Evolutionary conservation across 1,284 basidiomycete species (phyloP).

Genomic region (Rhizoctonia solani): DNA sequence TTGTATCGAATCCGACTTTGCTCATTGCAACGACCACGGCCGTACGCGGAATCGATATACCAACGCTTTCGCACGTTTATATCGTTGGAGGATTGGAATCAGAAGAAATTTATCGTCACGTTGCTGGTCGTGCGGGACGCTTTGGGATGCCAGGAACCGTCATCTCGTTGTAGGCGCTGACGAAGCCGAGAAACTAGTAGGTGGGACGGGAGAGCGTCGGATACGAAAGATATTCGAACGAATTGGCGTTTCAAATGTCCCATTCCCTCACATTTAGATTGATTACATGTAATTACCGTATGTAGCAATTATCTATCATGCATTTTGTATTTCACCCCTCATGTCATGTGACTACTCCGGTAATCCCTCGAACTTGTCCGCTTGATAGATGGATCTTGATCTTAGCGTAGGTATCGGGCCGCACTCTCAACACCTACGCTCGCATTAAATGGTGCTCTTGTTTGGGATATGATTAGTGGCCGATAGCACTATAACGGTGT

Average conservation of each 20-base stretch:
- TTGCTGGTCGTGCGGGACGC: constrained; percentile 74
- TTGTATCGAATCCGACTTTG: constrained; percentile 54
- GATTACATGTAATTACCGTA: not conserved
- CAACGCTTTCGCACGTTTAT: constrained; percentile 72
- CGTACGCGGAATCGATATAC: constrained; percentile 71
- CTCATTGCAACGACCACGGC: constrained; percentile 69
- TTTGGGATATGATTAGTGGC: no score
- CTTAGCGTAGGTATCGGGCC: no score
- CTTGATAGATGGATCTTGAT: no score
- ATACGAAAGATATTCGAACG: constrained; percentile 8
- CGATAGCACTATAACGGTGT: no score
- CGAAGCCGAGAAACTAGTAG: not conserved
- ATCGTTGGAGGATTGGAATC: constrained; percentile 63
- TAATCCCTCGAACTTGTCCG: no score
- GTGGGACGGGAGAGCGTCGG: not conserved
- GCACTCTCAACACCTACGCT: no score
- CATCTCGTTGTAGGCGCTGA: constrained; percentile 44
- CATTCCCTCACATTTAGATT: constrained; percentile 23
- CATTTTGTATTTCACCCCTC: no score
- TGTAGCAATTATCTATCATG: not conserved
- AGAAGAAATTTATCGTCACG: constrained; percentile 62
- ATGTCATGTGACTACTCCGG: no score
- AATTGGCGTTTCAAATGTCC: constrained; percentile 3
- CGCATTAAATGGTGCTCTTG: no score
- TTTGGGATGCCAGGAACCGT: constrained; percentile 68